phyloP scores from a whole-genome alignment of 2,329 filamentous ascomycete genomes.

The Exophiala spinifera region DNA sequence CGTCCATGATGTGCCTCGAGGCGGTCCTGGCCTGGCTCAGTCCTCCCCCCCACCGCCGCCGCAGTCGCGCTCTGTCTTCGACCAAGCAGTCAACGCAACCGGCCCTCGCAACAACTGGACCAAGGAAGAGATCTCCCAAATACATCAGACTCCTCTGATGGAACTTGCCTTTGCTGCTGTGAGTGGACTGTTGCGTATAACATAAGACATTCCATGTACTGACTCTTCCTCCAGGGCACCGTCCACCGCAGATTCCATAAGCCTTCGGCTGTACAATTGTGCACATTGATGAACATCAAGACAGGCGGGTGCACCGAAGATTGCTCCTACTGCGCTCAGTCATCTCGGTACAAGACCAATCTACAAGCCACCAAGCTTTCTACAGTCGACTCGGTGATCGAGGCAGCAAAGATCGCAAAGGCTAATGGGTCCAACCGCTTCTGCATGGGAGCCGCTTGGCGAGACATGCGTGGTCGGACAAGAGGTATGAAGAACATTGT shows the following conservation, averaged over 20 bases:
- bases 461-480: constrained; percentile 89
- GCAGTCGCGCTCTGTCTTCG: constrained; percentile 31
- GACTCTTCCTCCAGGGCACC: constrained; percentile 54
- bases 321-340: constrained; percentile 90
- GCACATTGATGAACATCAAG: constrained; percentile 96
- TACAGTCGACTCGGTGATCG: constrained; percentile 75
- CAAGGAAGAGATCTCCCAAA: constrained; percentile 72
- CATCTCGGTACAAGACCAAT: constrained; percentile 73
- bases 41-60: constrained; percentile 22
- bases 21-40: constrained; percentile 18
- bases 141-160: constrained; percentile 79
- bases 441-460: constrained; percentile 93
- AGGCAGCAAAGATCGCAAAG: constrained; percentile 72
- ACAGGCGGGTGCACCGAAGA: constrained; percentile 89
- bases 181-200: constrained; percentile 33
- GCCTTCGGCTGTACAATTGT: constrained; percentile 81
- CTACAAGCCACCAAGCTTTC: constrained; percentile 72
- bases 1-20: constrained; percentile 29
- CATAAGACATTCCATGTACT: neutral
- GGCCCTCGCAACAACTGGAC: constrained; percentile 73
- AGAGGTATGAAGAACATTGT: constrained; percentile 79
- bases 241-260: constrained; percentile 84
- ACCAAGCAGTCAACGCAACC: constrained; percentile 57
- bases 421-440: constrained; percentile 85
- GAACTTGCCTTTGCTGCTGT: constrained; percentile 74